Conservation (phyloP, 306 rosid species). For the Glycyrrhiza uralensis region DNA sequence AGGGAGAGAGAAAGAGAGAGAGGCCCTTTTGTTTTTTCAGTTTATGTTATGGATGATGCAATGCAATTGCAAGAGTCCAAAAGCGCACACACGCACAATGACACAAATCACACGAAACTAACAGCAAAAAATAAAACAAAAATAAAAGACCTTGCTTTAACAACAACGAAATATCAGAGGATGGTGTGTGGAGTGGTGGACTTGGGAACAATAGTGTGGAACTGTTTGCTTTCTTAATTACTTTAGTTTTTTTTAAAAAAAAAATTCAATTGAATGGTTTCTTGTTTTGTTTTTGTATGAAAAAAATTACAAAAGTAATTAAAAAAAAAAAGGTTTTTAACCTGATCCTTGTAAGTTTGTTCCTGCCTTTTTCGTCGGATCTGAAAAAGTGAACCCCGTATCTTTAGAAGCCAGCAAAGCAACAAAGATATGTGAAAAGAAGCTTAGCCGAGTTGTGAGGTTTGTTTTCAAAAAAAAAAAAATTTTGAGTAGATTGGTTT, state of each 20-base stretch:
- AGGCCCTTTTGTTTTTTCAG: constrained; percentile 23
- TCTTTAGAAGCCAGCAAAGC: constrained; percentile 48
- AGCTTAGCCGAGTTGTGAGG: background rate
- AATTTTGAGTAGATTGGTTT: background rate
- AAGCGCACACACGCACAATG: constrained; percentile 20
- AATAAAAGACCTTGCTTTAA: background rate
- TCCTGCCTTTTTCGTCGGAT: constrained; percentile 51
- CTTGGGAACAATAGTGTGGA: background rate
- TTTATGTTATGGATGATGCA: constrained; percentile 26
- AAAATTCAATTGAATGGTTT: background rate
- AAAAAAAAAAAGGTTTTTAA: too few relatives aligned
- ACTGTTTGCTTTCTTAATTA: background rate
- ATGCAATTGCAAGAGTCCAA: constrained; percentile 54
- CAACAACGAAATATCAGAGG: background rate
- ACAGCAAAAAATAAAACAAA: background rate
- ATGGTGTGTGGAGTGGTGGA: background rate
- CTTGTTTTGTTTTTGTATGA: too few relatives aligned
- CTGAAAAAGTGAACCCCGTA: constrained; percentile 40
- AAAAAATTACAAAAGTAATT: too few relatives aligned
- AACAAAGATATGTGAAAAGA: constrained; percentile 13
- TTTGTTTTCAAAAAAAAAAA: background rate
- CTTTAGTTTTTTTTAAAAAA: background rate
- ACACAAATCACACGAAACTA: constrained; percentile 26
- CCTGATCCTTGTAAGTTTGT: constrained; percentile 13
- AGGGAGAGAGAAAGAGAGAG: constrained; percentile 7